A percentile compares a stretch with the other conserved stretches of the same genome.
Evolutionary conservation across 805 yeast species (phyloP).

Genomic region (Danielia reshetovae): DNA sequence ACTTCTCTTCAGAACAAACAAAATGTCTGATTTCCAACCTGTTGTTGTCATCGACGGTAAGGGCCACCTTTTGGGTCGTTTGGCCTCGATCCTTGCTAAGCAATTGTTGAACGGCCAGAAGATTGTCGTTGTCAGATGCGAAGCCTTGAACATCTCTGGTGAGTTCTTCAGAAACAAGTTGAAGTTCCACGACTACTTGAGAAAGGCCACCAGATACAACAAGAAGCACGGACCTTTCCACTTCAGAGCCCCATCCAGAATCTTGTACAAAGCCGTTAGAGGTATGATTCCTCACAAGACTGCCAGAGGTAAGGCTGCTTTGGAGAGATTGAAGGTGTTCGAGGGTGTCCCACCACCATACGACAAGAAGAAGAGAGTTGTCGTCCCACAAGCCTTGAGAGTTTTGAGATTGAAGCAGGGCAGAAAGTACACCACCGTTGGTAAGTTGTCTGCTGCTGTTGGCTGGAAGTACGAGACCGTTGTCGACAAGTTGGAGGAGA

Average conservation of each 20-base stretch:
- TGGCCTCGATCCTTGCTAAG: slow-evolving; percentile 98
- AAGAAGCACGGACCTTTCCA: slow-evolving; percentile 99
- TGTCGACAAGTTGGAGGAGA: slow-evolving; percentile 96
- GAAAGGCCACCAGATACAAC: slow-evolving; percentile 99
- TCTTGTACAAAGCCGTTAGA: slow-evolving; percentile 98
- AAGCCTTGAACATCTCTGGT: slow-evolving; percentile 97
- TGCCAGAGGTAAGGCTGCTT: slow-evolving; percentile 99
- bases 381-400: slow-evolving; percentile 99
- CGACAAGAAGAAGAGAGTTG: slow-evolving; percentile 99
- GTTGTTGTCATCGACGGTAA: slow-evolving; percentile 98
- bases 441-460: slow-evolving; percentile 92
- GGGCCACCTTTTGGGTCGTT: slow-evolving; percentile 99
- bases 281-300: slow-evolving; percentile 99
- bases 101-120: slow-evolving; percentile 98
- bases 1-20: slow-evolving; percentile 8
- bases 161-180: slow-evolving; percentile 99
- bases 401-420: slow-evolving; percentile 99
- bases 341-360: slow-evolving; percentile 99
- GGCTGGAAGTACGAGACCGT: slow-evolving; percentile 99
- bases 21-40: slow-evolving; percentile 87
- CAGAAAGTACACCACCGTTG: slow-evolving; percentile 98
- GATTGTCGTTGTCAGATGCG: slow-evolving; percentile 96
- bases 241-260: slow-evolving; percentile 99
- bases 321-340: slow-evolving; percentile 98
- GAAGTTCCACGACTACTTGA: slow-evolving; percentile 99